Conservation (phyloP, 768 basidiomycete genomes). For the Chalciporus chontae region DNA sequence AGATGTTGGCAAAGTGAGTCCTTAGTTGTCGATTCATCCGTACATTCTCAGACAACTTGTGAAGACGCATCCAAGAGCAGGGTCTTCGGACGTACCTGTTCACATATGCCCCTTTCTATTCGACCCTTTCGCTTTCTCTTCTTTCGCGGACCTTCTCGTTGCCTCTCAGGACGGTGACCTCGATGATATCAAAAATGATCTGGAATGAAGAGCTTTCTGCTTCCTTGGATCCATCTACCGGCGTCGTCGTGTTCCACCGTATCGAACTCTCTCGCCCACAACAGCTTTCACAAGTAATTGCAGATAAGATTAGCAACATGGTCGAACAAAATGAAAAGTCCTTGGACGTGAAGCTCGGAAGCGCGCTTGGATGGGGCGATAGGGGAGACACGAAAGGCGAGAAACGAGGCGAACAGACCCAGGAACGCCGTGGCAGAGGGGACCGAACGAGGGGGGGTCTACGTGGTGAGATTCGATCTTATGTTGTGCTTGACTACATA, state of each 20-base stretch:
- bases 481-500: neutral
- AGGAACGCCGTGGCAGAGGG: slow-evolving; percentile 73
- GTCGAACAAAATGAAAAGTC: slow-evolving; percentile 92
- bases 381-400: slow-evolving; percentile 59
- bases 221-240: slow-evolving; percentile 86
- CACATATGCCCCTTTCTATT: slow-evolving; percentile 92
- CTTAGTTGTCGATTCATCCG: neutral
- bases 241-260: slow-evolving; percentile 90
- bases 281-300: slow-evolving; percentile 82
- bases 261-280: slow-evolving; percentile 86
- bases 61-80: slow-evolving; percentile 97
- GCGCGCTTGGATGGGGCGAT: slow-evolving; percentile 48
- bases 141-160: slow-evolving; percentile 88
- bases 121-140: slow-evolving; percentile 81
- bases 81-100: slow-evolving; percentile 95
- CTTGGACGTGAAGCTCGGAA: slow-evolving; percentile 80
- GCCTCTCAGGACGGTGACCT: slow-evolving; percentile 71
- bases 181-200: slow-evolving; percentile 95
- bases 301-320: slow-evolving; percentile 82
- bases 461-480: slow-evolving; percentile 44
- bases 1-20: slow-evolving; percentile 88
- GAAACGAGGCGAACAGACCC: slow-evolving; percentile 75
- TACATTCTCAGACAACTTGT: slow-evolving; percentile 3
- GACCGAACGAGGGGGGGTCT: slow-evolving; percentile 53
- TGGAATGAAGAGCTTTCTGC: slow-evolving; percentile 95